These are phyloP conservation scores for Podospora conica DNA, from an alignment of 495 filamentous ascomycete genomes.

Conservation along the genomic window DNA sequence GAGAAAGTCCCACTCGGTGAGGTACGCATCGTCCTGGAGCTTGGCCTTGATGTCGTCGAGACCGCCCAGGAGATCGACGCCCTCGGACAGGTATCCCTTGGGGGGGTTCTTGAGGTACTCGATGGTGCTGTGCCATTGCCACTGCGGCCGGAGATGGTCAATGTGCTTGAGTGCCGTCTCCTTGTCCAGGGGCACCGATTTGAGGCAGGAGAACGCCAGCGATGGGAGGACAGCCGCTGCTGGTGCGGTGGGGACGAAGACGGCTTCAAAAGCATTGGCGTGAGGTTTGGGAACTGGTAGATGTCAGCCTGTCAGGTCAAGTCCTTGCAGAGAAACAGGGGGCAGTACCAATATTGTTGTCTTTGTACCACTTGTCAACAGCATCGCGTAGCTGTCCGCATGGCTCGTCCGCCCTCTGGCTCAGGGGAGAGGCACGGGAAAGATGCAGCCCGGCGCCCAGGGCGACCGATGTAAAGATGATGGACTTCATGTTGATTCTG, in stretches of 20 bases:
- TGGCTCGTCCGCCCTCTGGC: neutral
- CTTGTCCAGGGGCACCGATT: slow-evolving; percentile 17
- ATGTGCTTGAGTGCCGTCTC: slow-evolving; percentile 10
- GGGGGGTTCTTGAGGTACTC: slow-evolving; percentile 42
- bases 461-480: neutral
- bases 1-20: slow-evolving; percentile 47
- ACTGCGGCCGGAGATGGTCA: slow-evolving; percentile 11
- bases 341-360: slow-evolving; percentile 1
- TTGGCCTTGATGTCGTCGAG: slow-evolving; percentile 32
- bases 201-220: slow-evolving; percentile 18
- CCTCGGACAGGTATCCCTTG: slow-evolving; percentile 31
- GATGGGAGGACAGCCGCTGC: slow-evolving; percentile 16
- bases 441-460: neutral
- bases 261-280: neutral
- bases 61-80: slow-evolving; percentile 35
- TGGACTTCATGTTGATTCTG: neutral
- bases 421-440: neutral
- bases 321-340: no score
- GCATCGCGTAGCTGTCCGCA: neutral
- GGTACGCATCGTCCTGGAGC: slow-evolving; percentile 22
- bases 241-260: slow-evolving; percentile 4
- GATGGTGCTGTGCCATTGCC: slow-evolving; percentile 33
- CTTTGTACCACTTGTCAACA: neutral
- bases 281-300: neutral
- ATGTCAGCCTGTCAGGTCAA: neutral